Conservation (phyloP, 208 protist genomes). For the Acanthamoeba triangularis region DNA sequence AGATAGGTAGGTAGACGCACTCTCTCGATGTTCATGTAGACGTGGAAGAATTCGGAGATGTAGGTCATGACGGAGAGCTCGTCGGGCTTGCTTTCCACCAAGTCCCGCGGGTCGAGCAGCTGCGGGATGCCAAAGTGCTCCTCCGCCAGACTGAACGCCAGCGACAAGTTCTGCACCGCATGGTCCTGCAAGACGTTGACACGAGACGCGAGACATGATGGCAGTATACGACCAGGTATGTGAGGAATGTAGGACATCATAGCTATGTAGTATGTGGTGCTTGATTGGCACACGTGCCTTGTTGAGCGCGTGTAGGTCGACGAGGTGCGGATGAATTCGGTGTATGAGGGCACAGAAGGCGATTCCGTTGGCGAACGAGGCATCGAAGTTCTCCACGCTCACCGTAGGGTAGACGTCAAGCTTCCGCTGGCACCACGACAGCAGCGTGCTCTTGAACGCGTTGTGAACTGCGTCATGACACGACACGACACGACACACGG, state of each 20-base stretch:
- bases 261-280: background rate
- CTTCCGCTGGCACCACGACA: constrained; percentile 89
- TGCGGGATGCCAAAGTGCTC: constrained; percentile 88
- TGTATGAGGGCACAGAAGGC: constrained; percentile 88
- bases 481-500: background rate
- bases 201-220: background rate
- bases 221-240: too few relatives aligned
- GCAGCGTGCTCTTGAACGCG: constrained; percentile 83
- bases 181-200: constrained; percentile 64
- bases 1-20: background rate
- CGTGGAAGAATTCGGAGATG: constrained; percentile 86
- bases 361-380: constrained; percentile 82
- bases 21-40: background rate
- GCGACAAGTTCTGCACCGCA: constrained; percentile 85
- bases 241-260: too few relatives aligned
- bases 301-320: background rate
- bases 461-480: background rate
- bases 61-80: constrained; percentile 92
- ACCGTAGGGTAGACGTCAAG: constrained; percentile 86
- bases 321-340: constrained; percentile 10
- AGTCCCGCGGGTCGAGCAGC: constrained; percentile 88
- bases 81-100: constrained; percentile 87
- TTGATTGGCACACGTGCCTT: background rate
- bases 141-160: constrained; percentile 90
- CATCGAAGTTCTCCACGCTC: constrained; percentile 89